Evolutionary conservation across 352 stramenopile genomes (phyloP).

Genomic region (Phytophthora constricta): DNA sequence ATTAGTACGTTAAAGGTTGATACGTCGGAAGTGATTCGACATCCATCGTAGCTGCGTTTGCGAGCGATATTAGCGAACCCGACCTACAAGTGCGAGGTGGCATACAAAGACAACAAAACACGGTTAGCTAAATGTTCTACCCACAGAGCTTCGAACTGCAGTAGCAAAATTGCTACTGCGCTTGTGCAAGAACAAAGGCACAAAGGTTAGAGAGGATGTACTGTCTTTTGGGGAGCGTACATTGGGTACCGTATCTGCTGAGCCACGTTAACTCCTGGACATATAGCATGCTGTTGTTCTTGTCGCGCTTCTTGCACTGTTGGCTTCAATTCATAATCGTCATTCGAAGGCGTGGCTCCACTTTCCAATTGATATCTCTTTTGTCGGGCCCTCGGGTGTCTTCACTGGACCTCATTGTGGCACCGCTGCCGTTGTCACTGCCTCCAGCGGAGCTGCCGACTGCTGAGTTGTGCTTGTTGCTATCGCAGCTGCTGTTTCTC

Average conservation of each 20-base stretch:
- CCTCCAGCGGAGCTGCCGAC: neutral
- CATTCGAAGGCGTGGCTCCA: neutral
- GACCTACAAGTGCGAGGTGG: neutral
- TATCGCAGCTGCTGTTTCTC: neutral
- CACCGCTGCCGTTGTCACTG: neutral
- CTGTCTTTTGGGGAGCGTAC: too few relatives aligned
- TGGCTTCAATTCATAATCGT: conserved; percentile 16
- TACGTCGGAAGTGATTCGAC: neutral
- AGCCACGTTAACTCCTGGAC: conserved; percentile 7
- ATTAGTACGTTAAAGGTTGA: neutral
- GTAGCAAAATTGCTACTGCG: neutral
- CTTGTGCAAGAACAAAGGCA: too few relatives aligned
- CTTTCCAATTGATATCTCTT: neutral
- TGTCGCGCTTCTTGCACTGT: neutral
- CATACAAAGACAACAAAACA: conserved; percentile 15
- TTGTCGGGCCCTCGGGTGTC: neutral
- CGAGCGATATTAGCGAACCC: neutral
- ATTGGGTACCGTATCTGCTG: conserved; percentile 23
- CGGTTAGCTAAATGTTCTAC: conserved; percentile 12
- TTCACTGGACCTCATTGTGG: conserved; percentile 3
- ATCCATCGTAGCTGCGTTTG: neutral
- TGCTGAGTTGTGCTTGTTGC: neutral
- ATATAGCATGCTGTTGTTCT: conserved; percentile 2
- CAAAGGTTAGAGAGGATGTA: too few relatives aligned
- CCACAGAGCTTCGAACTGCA: conserved; percentile 5